These are phyloP conservation scores for Didymella glomerata DNA, from an alignment of 2,329 filamentous ascomycete genomes.

Conservation along the genomic window DNA sequence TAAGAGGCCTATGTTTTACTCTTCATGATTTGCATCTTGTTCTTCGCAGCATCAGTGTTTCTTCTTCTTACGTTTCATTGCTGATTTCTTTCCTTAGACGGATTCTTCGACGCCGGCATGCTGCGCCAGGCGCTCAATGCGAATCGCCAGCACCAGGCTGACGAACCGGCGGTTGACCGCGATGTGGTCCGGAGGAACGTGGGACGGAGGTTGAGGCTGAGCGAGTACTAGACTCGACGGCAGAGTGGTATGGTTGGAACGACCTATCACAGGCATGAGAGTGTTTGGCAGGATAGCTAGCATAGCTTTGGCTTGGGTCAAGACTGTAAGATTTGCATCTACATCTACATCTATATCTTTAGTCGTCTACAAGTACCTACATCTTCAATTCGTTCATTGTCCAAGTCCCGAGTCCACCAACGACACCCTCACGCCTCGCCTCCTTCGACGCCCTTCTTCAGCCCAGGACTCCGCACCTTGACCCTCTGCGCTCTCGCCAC, in stretches of 20 bases:
- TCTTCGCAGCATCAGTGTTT: neutral
- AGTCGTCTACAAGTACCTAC: no score
- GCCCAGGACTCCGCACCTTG: neutral
- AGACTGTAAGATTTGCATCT: neutral
- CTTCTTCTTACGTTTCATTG: slow-evolving; percentile 17
- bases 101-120: slow-evolving; percentile 98
- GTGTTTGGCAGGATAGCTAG: neutral
- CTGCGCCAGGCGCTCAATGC: slow-evolving; percentile 86
- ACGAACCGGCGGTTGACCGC: slow-evolving; percentile 63
- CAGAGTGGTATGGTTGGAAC: neutral
- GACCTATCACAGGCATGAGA: neutral
- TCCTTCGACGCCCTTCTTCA: neutral
- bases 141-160: slow-evolving; percentile 63
- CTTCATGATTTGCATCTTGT: slow-evolving; percentile 8
- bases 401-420: neutral
- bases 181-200: slow-evolving; percentile 72
- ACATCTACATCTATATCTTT: neutral
- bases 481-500: slow-evolving; percentile 10
- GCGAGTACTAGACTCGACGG: slow-evolving; percentile 65
- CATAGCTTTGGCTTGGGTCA: no score
- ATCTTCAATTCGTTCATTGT: neutral
- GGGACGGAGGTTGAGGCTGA: slow-evolving; percentile 75
- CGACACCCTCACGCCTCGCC: neutral
- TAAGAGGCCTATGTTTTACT: slow-evolving; percentile 16
- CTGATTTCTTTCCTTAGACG: slow-evolving; percentile 68